Base-by-base conservation (phyloP, 2,329 filamentous ascomycete genomes). In the Venturia nashicola region DNA sequence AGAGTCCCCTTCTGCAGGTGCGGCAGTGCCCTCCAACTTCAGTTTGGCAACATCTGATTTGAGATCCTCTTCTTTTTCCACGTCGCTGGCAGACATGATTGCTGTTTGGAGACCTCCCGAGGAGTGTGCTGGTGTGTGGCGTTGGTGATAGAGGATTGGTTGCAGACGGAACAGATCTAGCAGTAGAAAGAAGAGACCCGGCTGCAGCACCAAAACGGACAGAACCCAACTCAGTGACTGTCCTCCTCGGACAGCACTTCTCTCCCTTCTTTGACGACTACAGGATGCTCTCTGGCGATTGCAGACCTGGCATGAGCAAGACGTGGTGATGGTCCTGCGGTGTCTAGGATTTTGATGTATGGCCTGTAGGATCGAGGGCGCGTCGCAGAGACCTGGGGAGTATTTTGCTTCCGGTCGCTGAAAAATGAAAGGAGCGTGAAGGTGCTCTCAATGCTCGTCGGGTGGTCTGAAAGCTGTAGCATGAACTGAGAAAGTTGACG, bases 11-110 rank as follows among this genome's bases (percentile, higher is more conserved):
- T 60, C 68, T 60, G 67, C 68, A 40, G 65, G 55, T 55, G 68
- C 69, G 68, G 75, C 74, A 72, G 46, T 51, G 46, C 76, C 76
- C 70, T 77, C 76, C 67, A 80, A 68, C 68, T 76, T 75, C 76
- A 79, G 78, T 61, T 76, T 74, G 66, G 74, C 74, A 65, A 79
- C 72, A 69, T 78, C 76, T 23, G 76, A 75, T 70, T 76, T 76
- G 48, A 79, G 27, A 1, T 63, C 18, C 61, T 63, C 61, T 39
- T 63, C 46, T 57, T 57, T 63, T 40, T 40, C 51, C 34, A 57
- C 32, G 51, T 57, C 51, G 32, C 51, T 57, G 51, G 51, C 9
- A 9, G 51, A 57, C 51, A 57, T 57, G 51, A 36, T 57, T 36
- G 51, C 32, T 36, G 51, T 57, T 57, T 18, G 51, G 14, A 16